Conservation (phyloP, 2,329 filamentous ascomycete genomes). For the Huntiella bhutanensis region DNA sequence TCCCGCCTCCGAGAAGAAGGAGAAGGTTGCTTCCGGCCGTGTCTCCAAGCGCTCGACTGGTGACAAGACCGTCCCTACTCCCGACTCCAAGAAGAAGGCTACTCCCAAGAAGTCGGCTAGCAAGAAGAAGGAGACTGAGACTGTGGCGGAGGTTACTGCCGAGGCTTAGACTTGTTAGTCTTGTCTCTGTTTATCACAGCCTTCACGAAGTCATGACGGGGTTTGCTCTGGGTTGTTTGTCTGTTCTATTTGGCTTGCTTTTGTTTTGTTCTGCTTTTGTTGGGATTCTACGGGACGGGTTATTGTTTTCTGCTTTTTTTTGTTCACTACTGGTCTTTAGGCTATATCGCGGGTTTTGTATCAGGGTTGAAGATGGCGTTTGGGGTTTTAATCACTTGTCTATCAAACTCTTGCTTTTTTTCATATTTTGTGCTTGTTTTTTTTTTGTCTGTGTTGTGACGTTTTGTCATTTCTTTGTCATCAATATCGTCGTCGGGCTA, state of each 20-base stretch:
- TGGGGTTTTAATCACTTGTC: too few relatives aligned
- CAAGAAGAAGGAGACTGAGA: slow-evolving; percentile 22
- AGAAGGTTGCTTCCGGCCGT: slow-evolving; percentile 15
- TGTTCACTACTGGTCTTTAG: too few relatives aligned
- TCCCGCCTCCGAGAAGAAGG: slow-evolving; percentile 14
- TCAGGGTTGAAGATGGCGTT: too few relatives aligned
- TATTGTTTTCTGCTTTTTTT: too few relatives aligned
- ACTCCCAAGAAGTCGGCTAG: slow-evolving; percentile 28
- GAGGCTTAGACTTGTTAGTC: not conserved
- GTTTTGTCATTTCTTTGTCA: too few relatives aligned
- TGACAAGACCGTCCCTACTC: slow-evolving; percentile 12
- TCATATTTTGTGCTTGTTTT: too few relatives aligned
- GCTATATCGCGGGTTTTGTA: too few relatives aligned
- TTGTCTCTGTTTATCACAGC: slow-evolving; percentile 7
- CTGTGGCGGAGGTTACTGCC: slow-evolving; percentile 6
- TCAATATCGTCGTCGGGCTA: too few relatives aligned
- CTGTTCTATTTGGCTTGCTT: not conserved
- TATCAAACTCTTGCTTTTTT: too few relatives aligned
- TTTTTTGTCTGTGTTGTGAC: too few relatives aligned
- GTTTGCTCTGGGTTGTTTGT: not conserved
- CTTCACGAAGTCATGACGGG: slow-evolving; percentile 6
- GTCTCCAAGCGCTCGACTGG: slow-evolving; percentile 17
- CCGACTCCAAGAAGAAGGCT: slow-evolving; percentile 14
- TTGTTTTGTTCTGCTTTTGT: too few relatives aligned
- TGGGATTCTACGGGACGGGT: too few relatives aligned